phyloP scores from a whole-genome alignment of 2,329 filamentous ascomycete genomes.

The Aspergillus hiratsukae region DNA sequence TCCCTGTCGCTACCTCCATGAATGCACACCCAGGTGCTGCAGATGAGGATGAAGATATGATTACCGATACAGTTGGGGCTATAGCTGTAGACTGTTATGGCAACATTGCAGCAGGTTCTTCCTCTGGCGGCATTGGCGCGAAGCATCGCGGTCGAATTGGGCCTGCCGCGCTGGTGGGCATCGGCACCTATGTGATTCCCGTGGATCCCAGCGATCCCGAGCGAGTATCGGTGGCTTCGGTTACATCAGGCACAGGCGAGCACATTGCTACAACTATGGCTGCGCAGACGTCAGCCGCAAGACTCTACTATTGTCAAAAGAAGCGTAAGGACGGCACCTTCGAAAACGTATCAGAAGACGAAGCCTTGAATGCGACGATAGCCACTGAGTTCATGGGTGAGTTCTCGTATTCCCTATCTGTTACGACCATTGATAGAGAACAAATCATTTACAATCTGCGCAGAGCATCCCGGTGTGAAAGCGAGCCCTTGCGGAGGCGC shows the following conservation, averaged over 20 bases:
- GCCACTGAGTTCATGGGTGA: slow-evolving; percentile 81
- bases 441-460: slow-evolving; percentile 5
- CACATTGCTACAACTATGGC: slow-evolving; percentile 97
- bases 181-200: slow-evolving; percentile 87
- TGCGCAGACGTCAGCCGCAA: slow-evolving; percentile 77
- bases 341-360: slow-evolving; percentile 69
- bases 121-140: slow-evolving; percentile 97
- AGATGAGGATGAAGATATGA: slow-evolving; percentile 50
- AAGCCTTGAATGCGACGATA: slow-evolving; percentile 72
- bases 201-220: slow-evolving; percentile 65
- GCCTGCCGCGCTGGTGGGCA: slow-evolving; percentile 85
- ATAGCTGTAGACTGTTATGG: slow-evolving; percentile 86
- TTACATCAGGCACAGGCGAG: slow-evolving; percentile 93
- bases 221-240: slow-evolving; percentile 67
- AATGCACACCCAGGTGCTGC: neutral
- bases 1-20: neutral
- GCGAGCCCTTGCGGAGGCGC: slow-evolving; percentile 77
- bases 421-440: neutral
- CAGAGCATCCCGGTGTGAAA: slow-evolving; percentile 69
- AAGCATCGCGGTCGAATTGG: slow-evolving; percentile 90
- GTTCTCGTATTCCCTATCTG: slow-evolving; percentile 3
- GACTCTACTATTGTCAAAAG: slow-evolving; percentile 68
- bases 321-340: slow-evolving; percentile 58
- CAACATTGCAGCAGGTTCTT: slow-evolving; percentile 88
- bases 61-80: slow-evolving; percentile 93